phyloP scores from a whole-genome alignment of 2,329 filamentous ascomycete genomes.

The Aaosphaeria arxii region DNA sequence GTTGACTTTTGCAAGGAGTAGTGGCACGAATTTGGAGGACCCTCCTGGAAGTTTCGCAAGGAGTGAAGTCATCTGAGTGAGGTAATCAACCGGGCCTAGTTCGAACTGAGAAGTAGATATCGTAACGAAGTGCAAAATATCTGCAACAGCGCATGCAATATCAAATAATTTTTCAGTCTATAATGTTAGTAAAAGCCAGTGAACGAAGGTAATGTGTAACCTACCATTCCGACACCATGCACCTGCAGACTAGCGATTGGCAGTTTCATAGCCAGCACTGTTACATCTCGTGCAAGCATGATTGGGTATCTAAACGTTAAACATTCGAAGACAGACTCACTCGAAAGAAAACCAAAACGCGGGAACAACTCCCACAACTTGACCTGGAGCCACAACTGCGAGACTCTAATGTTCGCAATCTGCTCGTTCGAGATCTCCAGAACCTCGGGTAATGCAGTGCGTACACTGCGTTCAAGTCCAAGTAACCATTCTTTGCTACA shows the following conservation, averaged over 20 bases:
- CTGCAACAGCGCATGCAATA: conserved; percentile 25
- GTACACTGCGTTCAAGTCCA: conserved; percentile 61
- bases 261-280: conserved; percentile 36
- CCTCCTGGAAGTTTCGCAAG: conserved; percentile 21
- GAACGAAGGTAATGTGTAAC: neutral
- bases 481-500: conserved; percentile 58
- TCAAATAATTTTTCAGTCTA: conserved; percentile 30
- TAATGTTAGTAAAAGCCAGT: conserved; percentile 2
- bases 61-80: conserved; percentile 14
- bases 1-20: conserved; percentile 23
- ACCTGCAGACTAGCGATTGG: conserved; percentile 19
- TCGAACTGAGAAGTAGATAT: conserved; percentile 9
- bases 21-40: conserved; percentile 19
- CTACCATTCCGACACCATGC: conserved; percentile 28
- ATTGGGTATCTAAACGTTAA: conserved; percentile 64
- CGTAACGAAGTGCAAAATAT: conserved; percentile 24
- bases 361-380: conserved; percentile 62
- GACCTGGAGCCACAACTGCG: conserved; percentile 65
- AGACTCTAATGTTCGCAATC: conserved; percentile 54
- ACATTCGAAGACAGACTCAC: conserved; percentile 47
- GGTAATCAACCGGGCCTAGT: conserved; percentile 15
- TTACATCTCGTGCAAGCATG: conserved; percentile 60
- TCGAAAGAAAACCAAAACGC: conserved; percentile 52
- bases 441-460: conserved; percentile 53
- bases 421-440: conserved; percentile 53